phyloP scores from a whole-genome alignment of 75 land plant genomes.

The Pseudotsuga menziesii region DNA sequence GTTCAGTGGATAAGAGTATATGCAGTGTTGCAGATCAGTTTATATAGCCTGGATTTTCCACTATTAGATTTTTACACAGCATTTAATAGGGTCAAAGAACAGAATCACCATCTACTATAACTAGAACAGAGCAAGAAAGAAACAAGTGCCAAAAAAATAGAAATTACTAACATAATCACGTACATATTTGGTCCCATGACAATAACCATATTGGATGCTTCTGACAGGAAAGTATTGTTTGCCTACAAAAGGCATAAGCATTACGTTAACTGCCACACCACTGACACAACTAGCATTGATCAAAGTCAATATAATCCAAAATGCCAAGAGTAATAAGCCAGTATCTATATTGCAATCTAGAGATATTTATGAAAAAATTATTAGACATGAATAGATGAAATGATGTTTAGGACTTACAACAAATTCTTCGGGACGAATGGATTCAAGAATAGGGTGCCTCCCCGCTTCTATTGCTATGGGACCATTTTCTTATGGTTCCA shows the following conservation, averaged over 20 bases:
- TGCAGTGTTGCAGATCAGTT: background rate
- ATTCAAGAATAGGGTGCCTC: slow-evolving; percentile 90
- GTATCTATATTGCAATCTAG: background rate
- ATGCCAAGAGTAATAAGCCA: background rate
- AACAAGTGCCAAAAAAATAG: background rate
- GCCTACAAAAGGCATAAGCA: slow-evolving; percentile 52
- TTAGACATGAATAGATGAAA: background rate
- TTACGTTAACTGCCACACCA: background rate
- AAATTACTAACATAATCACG: slow-evolving; percentile 6
- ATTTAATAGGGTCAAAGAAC: no score
- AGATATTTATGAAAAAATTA: background rate
- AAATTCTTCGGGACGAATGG: slow-evolving; percentile 63
- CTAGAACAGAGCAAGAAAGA: no score
- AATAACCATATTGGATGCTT: slow-evolving; percentile 89
- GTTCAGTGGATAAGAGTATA: background rate
- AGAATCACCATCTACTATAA: no score
- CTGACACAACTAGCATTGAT: background rate
- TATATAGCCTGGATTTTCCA: background rate
- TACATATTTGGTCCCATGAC: slow-evolving; percentile 98
- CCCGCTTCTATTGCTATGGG: slow-evolving; percentile 95
- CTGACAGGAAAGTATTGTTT: slow-evolving; percentile 89
- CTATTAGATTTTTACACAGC: background rate
- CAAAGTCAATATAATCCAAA: background rate
- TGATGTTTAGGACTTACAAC: slow-evolving; percentile 44
- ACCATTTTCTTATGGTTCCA: slow-evolving; percentile 53